Evolutionary conservation across 345 rosid species (phyloP).

Genomic region (Salix viminalis): DNA sequence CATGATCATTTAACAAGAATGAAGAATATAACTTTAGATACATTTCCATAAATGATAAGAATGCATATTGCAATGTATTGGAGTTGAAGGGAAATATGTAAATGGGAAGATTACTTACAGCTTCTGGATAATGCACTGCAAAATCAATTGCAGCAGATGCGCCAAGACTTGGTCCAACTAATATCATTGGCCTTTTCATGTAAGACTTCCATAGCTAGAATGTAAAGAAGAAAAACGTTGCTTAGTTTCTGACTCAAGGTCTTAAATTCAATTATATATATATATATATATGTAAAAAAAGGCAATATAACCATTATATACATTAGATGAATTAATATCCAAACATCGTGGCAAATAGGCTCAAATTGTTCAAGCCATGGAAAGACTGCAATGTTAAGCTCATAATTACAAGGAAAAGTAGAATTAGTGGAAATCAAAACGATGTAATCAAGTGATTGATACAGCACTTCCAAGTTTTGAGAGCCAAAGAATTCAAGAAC

Average conservation of each 20-base stretch:
- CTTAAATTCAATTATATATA: not conserved
- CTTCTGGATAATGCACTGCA: conserved; percentile 74
- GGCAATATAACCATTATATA: no score
- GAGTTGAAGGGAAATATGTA: not conserved
- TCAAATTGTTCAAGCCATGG: not conserved
- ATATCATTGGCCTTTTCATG: conserved; percentile 68
- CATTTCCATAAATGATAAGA: not conserved
- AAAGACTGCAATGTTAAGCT: not conserved
- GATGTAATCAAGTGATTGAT: not conserved
- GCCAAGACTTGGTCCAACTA: conserved; percentile 96
- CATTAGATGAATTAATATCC: no score
- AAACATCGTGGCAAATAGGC: not conserved
- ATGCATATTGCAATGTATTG: not conserved
- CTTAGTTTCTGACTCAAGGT: conserved; percentile 4
- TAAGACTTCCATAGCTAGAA: conserved; percentile 75
- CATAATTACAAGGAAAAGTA: not conserved
- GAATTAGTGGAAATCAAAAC: not conserved
- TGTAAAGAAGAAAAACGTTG: conserved; percentile 10
- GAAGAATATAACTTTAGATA: not conserved
- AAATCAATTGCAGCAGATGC: conserved; percentile 92
- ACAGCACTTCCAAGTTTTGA: not conserved
- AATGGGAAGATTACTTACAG: conserved; percentile 42
- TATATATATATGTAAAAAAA: not conserved
- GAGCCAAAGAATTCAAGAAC: not conserved
- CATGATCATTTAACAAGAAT: not conserved